Conservation (phyloP, 805 yeast species). For the Ogataea henricii region DNA sequence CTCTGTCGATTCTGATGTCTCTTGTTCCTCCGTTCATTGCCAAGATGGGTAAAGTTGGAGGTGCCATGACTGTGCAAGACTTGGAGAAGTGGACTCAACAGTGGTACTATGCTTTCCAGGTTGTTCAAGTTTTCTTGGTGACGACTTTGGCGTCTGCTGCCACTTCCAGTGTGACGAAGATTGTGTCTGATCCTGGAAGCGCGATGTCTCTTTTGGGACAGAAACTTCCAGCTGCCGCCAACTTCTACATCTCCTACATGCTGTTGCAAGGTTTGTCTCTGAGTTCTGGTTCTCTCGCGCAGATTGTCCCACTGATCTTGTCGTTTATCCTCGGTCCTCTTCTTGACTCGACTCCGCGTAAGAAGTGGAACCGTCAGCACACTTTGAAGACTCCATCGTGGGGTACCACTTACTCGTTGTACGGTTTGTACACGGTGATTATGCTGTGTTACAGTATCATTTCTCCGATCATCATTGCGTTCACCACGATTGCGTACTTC, state of each 20-base stretch:
- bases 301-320: conserved; percentile 70
- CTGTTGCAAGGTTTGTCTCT: conserved; percentile 78
- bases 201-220: conserved; percentile 77
- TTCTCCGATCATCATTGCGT: conserved; percentile 70
- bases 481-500: conserved; percentile 58
- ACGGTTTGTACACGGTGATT: conserved; percentile 74
- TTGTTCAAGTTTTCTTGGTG: conserved; percentile 84
- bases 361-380: conserved; percentile 80
- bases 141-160: conserved; percentile 83
- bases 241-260: conserved; percentile 84
- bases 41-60: conserved; percentile 72
- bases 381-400: conserved; percentile 67
- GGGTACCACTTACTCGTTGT: conserved; percentile 81
- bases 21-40: conserved; percentile 84
- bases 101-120: conserved; percentile 90
- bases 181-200: conserved; percentile 60
- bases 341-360: conserved; percentile 87
- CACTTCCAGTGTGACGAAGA: conserved; percentile 72
- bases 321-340: conserved; percentile 69
- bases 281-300: conserved; percentile 76
- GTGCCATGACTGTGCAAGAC: conserved; percentile 68
- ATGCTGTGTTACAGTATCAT: conserved; percentile 76
- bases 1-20: conserved; percentile 81
- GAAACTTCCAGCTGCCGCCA: conserved; percentile 86
- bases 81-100: conserved; percentile 82